Evolutionary conservation across 1,139 yeast genomes (phyloP).

Genomic region (Candida anutae): DNA sequence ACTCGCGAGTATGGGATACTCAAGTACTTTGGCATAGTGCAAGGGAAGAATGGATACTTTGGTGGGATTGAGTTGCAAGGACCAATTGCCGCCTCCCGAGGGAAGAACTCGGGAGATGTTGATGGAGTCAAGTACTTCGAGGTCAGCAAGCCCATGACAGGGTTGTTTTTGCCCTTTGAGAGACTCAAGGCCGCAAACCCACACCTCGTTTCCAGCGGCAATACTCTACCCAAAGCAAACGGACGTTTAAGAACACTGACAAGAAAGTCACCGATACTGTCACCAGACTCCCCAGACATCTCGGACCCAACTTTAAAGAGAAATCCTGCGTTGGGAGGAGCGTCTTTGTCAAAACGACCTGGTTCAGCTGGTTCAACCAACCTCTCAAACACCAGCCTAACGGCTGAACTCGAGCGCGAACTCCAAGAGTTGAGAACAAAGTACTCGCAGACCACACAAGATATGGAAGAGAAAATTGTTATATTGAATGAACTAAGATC

Average conservation of each 20-base stretch:
- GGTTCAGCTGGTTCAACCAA: neutral
- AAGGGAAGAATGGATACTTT: conserved; percentile 67
- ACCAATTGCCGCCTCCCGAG: conserved; percentile 41
- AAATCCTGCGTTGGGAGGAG: neutral
- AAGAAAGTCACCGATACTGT: neutral
- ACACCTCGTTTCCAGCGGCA: conserved; percentile 5
- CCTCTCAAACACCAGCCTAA: neutral
- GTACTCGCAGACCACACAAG: conserved; percentile 17
- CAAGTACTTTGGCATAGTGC: conserved; percentile 66
- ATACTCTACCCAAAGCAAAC: neutral
- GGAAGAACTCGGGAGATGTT: conserved; percentile 39
- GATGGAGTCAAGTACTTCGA: conserved; percentile 37
- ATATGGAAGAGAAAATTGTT: conserved; percentile 27
- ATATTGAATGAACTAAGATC: conserved; percentile 34
- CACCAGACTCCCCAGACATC: neutral
- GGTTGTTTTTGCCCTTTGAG: conserved; percentile 66
- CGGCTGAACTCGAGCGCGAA: conserved; percentile 7
- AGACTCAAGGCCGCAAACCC: conserved; percentile 43
- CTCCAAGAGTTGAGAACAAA: conserved; percentile 10
- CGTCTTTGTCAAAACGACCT: neutral
- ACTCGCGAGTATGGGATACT: conserved; percentile 52
- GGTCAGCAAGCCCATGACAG: conserved; percentile 57
- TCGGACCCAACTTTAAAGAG: neutral
- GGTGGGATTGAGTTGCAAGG: conserved; percentile 83
- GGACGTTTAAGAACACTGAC: no score